These are phyloP conservation scores for Taphrina deformans DNA, from an alignment of 1,139 yeast species.

Conservation along the genomic window DNA sequence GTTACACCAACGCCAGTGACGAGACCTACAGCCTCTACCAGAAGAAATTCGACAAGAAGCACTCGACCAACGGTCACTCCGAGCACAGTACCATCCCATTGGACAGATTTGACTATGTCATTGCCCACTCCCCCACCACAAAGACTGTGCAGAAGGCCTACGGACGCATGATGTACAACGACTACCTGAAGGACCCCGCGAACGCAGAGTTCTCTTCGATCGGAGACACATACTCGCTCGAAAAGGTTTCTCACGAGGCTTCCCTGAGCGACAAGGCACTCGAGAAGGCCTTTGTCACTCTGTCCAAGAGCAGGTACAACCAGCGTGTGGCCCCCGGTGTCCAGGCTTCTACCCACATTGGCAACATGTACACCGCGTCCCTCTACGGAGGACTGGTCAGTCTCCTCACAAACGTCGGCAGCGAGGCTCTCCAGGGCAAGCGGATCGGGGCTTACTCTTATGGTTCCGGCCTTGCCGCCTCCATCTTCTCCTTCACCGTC, in stretches of 20 bases:
- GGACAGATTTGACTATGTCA: slow-evolving; percentile 84
- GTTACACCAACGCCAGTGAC: slow-evolving; percentile 94
- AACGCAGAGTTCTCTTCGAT: slow-evolving; percentile 52
- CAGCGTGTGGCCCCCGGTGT: slow-evolving; percentile 78
- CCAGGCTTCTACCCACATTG: slow-evolving; percentile 90
- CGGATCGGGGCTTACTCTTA: slow-evolving; percentile 92
- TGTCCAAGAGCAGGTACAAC: slow-evolving; percentile 70
- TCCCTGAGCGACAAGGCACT: slow-evolving; percentile 75
- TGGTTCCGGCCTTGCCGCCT: slow-evolving; percentile 96
- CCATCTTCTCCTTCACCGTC: slow-evolving; percentile 76
- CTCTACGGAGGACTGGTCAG: slow-evolving; percentile 87
- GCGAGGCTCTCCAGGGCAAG: slow-evolving; percentile 62
- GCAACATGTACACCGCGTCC: slow-evolving; percentile 97
- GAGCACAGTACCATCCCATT: slow-evolving; percentile 46
- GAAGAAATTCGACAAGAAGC: slow-evolving; percentile 63
- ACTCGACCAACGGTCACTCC: slow-evolving; percentile 37
- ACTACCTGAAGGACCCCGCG: slow-evolving; percentile 67
- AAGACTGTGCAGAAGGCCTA: slow-evolving; percentile 90
- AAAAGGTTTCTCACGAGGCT: slow-evolving; percentile 67
- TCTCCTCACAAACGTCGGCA: slow-evolving; percentile 70
- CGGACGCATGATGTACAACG: slow-evolving; percentile 89
- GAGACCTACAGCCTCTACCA: slow-evolving; percentile 80
- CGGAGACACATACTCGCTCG: slow-evolving; percentile 50
- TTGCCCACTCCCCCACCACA: slow-evolving; percentile 98
- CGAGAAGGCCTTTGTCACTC: slow-evolving; percentile 80